A percentile compares a stretch with the other conserved stretches of the same genome.
phyloP scores from a whole-genome alignment of 495 filamentous ascomycete genomes.

The Penicillium crystallinum region DNA sequence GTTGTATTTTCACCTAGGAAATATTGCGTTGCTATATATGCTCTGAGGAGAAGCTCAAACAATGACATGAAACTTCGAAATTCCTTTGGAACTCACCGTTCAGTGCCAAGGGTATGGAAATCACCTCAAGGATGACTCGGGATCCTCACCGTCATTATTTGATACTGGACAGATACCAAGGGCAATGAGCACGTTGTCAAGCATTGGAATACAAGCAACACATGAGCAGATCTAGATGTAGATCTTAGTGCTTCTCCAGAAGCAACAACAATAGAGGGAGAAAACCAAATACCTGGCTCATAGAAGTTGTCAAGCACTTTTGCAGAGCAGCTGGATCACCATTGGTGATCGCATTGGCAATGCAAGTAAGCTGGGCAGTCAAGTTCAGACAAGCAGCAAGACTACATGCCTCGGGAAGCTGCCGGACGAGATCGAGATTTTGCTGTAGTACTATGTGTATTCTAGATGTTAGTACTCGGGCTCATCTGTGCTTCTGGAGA shows the following conservation, averaged over 20 bases:
- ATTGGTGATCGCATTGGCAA: constrained; percentile 13
- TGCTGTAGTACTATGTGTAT: constrained; percentile 9
- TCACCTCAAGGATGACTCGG: not conserved
- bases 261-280: not conserved
- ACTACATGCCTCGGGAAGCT: constrained; percentile 18
- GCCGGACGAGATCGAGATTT: constrained; percentile 8
- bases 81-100: too few relatives aligned
- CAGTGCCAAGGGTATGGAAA: too few relatives aligned
- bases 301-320: constrained; percentile 14
- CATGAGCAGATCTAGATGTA: constrained; percentile 20
- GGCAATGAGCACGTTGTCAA: constrained; percentile 12
- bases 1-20: too few relatives aligned
- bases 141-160: not conserved
- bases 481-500: not conserved
- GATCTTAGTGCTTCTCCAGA: not conserved
- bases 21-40: too few relatives aligned
- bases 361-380: constrained; percentile 13
- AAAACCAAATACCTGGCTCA: constrained; percentile 12
- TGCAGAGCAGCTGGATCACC: constrained; percentile 16
- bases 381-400: constrained; percentile 19
- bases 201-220: constrained; percentile 16
- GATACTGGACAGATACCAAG: constrained; percentile 17
- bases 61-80: too few relatives aligned
- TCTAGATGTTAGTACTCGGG: not conserved
- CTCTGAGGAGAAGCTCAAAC: too few relatives aligned